phyloP scores from a whole-genome alignment of 345 rosid genomes.

The Euphorbia lathyris region DNA sequence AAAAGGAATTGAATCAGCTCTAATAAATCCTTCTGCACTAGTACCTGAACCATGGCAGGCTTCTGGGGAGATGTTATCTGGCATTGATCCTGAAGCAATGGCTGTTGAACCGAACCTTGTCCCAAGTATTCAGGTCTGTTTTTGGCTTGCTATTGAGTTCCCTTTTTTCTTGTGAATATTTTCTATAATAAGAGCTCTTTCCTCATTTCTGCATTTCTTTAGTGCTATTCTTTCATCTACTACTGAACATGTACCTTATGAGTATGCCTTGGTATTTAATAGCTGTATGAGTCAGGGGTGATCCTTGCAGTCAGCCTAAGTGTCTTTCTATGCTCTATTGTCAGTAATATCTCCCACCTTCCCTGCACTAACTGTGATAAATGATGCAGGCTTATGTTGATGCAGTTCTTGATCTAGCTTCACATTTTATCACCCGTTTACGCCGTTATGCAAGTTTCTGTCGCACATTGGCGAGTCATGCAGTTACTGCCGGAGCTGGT shows the following conservation, averaged over 20 bases:
- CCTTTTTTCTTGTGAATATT: slow-evolving; percentile 1
- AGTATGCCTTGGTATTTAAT: neutral
- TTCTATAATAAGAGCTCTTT: neutral
- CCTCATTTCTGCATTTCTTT: neutral
- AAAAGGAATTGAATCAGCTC: slow-evolving; percentile 97
- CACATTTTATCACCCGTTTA: slow-evolving; percentile 94
- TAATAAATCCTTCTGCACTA: slow-evolving; percentile 86
- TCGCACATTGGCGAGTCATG: slow-evolving; percentile 95
- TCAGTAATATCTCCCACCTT: neutral
- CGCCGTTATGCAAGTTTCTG: slow-evolving; percentile 99
- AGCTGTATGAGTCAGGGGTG: neutral
- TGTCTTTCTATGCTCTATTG: neutral
- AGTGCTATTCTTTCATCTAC: neutral
- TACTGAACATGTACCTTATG: neutral
- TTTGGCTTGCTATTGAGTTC: slow-evolving; percentile 6
- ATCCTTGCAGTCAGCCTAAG: neutral
- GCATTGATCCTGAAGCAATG: slow-evolving; percentile 88
- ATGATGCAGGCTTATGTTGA: slow-evolving; percentile 91
- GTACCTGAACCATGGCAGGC: slow-evolving; percentile 89
- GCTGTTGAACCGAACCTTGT: slow-evolving; percentile 92
- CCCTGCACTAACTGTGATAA: slow-evolving; percentile 12
- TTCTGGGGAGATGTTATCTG: slow-evolving; percentile 60
- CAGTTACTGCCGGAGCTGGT: slow-evolving; percentile 90
- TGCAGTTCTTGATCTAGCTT: slow-evolving; percentile 97
- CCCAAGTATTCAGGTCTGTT: slow-evolving; percentile 65